A percentile compares a stretch with the other conserved stretches of the same genome.
Conservation (phyloP, 2,329 filamentous ascomycete genomes). For the Venturia effusa region DNA sequence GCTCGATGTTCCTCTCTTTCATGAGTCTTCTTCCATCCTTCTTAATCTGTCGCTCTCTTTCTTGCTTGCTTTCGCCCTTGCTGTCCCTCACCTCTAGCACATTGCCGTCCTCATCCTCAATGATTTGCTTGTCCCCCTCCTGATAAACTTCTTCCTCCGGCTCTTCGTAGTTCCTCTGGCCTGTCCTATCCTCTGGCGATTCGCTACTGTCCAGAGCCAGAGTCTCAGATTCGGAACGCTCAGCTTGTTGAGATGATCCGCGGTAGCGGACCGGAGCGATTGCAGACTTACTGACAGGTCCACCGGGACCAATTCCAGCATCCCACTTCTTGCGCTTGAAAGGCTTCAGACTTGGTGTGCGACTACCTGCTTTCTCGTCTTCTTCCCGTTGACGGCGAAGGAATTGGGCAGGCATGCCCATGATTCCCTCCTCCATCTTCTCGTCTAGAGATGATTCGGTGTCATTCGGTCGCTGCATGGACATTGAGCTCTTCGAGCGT, state of each 20-base stretch:
- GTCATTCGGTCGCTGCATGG: conserved; percentile 55
- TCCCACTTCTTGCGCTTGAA: conserved; percentile 56
- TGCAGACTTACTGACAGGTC: conserved; percentile 80
- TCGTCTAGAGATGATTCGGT: conserved; percentile 47
- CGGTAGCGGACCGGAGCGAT: conserved; percentile 54
- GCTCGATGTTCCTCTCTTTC: conserved; percentile 35
- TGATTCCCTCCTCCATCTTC: conserved; percentile 51
- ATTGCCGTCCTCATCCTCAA: conserved; percentile 81
- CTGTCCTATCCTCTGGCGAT: conserved; percentile 24
- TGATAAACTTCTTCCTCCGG: conserved; percentile 59
- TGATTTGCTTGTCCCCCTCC: conserved; percentile 67
- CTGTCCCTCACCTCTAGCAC: conserved; percentile 51
- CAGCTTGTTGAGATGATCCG: conserved; percentile 13
- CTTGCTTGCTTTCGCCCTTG: conserved; percentile 32
- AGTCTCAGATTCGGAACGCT: conserved; percentile 27
- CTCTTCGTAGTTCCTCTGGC: conserved; percentile 16
- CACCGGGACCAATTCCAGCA: conserved; percentile 63
- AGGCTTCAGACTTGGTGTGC: conserved; percentile 41
- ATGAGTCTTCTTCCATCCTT: conserved; percentile 42
- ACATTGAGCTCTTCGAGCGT: conserved; percentile 70
- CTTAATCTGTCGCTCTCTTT: conserved; percentile 51
- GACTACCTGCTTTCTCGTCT: conserved; percentile 50
- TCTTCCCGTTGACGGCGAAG: conserved; percentile 69
- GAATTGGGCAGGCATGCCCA: conserved; percentile 64
- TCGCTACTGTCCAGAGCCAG: conserved; percentile 32